These are phyloP conservation scores for Aspergillus ibericus DNA, from an alignment of 2,329 filamentous ascomycete species.

Conservation along the genomic window DNA sequence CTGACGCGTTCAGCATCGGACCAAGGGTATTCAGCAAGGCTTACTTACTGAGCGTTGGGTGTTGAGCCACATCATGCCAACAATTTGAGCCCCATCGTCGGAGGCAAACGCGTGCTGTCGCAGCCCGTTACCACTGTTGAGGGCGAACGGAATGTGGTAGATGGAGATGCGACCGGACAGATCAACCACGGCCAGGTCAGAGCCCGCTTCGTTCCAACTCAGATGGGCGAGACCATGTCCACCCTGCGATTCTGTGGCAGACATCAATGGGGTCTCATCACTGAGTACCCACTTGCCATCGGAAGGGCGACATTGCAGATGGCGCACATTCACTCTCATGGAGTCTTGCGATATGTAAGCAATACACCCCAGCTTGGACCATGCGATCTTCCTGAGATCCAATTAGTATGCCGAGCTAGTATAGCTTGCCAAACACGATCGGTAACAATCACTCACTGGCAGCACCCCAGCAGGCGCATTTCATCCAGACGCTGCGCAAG, in stretches of 20 bases:
- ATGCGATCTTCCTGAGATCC: conserved; percentile 68
- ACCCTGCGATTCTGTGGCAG: conserved; percentile 61
- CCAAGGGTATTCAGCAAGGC: conserved; percentile 20
- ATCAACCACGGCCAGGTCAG: conserved; percentile 83
- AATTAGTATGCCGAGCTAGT: conserved; percentile 22
- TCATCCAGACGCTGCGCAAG: conserved; percentile 75
- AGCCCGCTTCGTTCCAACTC: conserved; percentile 73
- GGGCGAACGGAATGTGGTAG: conserved; percentile 66
- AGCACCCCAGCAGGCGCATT: conserved; percentile 71
- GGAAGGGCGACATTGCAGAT: conserved; percentile 67
- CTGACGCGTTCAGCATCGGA: conserved; percentile 25
- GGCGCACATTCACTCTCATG: conserved; percentile 67
- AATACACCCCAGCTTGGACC: conserved; percentile 85
- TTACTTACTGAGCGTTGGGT: conserved; percentile 52
- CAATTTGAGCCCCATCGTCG: conserved; percentile 70
- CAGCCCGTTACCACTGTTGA: conserved; percentile 69
- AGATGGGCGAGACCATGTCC: conserved; percentile 74
- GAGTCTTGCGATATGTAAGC: conserved; percentile 76
- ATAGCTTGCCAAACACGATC: not conserved
- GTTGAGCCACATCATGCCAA: conserved; percentile 82
- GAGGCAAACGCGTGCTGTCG: conserved; percentile 66
- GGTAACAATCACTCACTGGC: conserved; percentile 63
- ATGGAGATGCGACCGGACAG: conserved; percentile 74
- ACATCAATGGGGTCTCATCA: conserved; percentile 65
- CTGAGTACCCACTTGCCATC: conserved; percentile 75